Base-by-base conservation (phyloP, 2,329 filamentous ascomycete species). In the Fusarium zealandicum region DNA sequence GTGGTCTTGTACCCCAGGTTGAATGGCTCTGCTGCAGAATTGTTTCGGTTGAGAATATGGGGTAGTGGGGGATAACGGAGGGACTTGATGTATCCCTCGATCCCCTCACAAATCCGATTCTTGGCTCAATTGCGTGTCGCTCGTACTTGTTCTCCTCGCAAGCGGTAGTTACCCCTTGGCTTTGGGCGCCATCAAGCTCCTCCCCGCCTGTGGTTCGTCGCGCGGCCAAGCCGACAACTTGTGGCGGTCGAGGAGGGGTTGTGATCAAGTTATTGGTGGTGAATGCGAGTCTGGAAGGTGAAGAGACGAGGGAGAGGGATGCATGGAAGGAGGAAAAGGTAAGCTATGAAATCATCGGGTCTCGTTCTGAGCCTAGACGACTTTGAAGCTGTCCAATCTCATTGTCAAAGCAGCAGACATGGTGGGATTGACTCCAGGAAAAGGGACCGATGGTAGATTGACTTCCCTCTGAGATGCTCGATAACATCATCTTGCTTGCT, bases 21-120 rank as follows among this genome's bases (percentile, higher is more conserved):
- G 28, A 6, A 7, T 31, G 12, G 11, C 28, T 36, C 8, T 9
- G 33, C 8, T 36, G 33, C n/a, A 31, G 12, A 31, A 39, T 33
- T 33, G 14, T 63, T 42, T 57, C 59, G 37, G 59, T 55, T 36
- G 42, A 63, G 59, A 63, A 43, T 60, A 63, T 30, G 59, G 59
- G 59, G 59, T 63, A 49, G 47, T 44, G 59, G 55, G 59, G 59
- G 43, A 43, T 38, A 46, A 59, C 59, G 43, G 59, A 57, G 45
- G 44, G 55, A 46, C 44, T 49, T 52, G 4, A 6, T 63, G 38
- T 37, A 28, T 36, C 30, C 38, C 37, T 36, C 30, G 14, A 22
- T 27, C 32, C 32, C 30, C 17, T n/a, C n/a, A n/a, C n/a, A n/a
- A n/a, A n/a, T n/a, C n/a, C 20, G 14, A 27, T 28, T n/a, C 42